Conservation (phyloP, 179 eudicot species). For the Beta macrorhiza region DNA sequence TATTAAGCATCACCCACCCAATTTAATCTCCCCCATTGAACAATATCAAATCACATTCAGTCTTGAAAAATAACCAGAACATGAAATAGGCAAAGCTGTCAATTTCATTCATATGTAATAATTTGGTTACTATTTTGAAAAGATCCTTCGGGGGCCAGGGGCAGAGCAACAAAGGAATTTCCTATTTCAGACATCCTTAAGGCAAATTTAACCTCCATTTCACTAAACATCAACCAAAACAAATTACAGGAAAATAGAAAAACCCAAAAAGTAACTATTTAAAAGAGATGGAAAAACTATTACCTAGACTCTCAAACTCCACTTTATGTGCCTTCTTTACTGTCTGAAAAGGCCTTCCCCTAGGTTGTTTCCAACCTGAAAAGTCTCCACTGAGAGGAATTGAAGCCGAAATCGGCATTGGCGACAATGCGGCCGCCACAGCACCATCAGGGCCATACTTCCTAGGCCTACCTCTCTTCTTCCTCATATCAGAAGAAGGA, state of each 20-base stretch:
- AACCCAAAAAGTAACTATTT: background rate
- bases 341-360: conserved; percentile 43
- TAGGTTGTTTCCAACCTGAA: conserved; percentile 61
- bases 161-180: background rate
- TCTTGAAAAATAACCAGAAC: background rate
- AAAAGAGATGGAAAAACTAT: conserved; percentile 4
- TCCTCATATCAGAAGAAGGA: conserved; percentile 34
- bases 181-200: conserved; percentile 13
- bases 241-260: background rate
- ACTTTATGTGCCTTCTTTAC: conserved; percentile 61
- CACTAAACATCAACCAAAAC: conserved; percentile 11
- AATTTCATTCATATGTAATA: background rate
- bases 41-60: background rate
- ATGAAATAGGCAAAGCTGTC: background rate
- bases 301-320: conserved; percentile 64
- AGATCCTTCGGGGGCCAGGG: background rate
- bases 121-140: conserved; percentile 1
- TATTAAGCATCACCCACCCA: background rate
- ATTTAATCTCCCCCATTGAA: conserved; percentile 1
- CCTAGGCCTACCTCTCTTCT: conserved; percentile 92
- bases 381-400: conserved; percentile 75
- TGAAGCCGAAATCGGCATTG: conserved; percentile 94
- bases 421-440: conserved; percentile 56
- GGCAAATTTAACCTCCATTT: conserved; percentile 4
- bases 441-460: conserved; percentile 78